Evolutionary conservation across 768 basidiomycete species (phyloP), one percentile per base, ranked within the genome.

Genomic region (Tephrocybe rancida): DNA sequence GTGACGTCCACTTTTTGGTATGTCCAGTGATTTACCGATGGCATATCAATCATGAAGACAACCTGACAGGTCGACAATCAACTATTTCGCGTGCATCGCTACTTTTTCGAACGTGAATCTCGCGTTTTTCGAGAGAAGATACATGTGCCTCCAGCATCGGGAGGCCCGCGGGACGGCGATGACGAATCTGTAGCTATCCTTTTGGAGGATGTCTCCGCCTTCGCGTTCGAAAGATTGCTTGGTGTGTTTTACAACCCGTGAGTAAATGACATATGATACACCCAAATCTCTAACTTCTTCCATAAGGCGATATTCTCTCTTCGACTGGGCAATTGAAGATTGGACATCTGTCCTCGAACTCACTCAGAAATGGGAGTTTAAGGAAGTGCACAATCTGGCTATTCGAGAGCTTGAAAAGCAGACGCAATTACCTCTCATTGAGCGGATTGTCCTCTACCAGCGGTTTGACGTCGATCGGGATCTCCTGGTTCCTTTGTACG

Each of bases 91-190:
- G 74, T 89, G 0, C 86, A 87, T 53, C 73, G 79, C 0, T 83
- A 80, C 39, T 86, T 87, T 44, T 85, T 89, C 34, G 73, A 75
- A n/a, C 71, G 86, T 0, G 85, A 89, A 47, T 87, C 85, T 0
- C 45, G 66, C 0, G 74, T 69, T 26, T 86, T 87, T 63, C 65
- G 64, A 9, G 63, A 66, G 0, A 68, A 73, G 45, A 50, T 82
- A 34, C 55, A 61, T 4, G 43, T 50, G 16, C 67, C 75, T 6
- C 61, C 67, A 3, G 60, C 67, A 6, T 64, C 73, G 19, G 71
- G 71, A 5, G 54, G 68, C 8, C 61, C 57, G 0, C 64, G 52
- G 1, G 64, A 64, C 24, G 82, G 81, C 2, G 69, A 72, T 1
- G 64, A 61, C 0, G 80, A 82, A 39, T 52, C 59, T 0, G 72